Percentiles rank a stretch among this genome's conserved stretches.
These are phyloP conservation scores for Colletotrichum simmondsii DNA, from an alignment of 2,329 filamentous ascomycete genomes.

Conservation along the genomic window DNA sequence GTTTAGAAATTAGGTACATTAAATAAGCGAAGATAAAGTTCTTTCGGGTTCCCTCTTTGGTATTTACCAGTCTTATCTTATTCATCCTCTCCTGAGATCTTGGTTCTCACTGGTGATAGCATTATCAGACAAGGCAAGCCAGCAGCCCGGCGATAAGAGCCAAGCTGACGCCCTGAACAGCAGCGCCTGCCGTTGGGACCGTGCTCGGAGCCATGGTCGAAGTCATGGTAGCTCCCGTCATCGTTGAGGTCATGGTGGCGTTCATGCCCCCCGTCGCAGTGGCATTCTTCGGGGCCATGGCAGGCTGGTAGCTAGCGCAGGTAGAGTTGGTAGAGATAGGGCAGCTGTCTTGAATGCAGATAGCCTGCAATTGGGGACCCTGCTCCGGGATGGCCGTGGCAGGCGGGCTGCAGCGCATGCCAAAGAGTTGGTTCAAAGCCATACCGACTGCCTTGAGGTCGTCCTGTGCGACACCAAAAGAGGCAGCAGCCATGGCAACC, in stretches of 20 bases:
- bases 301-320: constrained; percentile 56
- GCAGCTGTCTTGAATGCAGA: constrained; percentile 65
- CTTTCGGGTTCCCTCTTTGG: neutral
- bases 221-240: neutral
- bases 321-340: constrained; percentile 55
- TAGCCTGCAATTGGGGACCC: constrained; percentile 61
- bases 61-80: neutral
- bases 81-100: neutral
- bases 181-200: constrained; percentile 15
- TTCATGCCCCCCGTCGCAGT: constrained; percentile 25
- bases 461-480: constrained; percentile 66
- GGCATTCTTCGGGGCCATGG: constrained; percentile 33
- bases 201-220: constrained; percentile 1
- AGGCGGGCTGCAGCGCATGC: constrained; percentile 59
- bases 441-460: constrained; percentile 62
- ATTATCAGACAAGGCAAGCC: neutral
- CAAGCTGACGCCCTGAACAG: neutral
- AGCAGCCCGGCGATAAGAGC: neutral
- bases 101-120: too few species aligned
- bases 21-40: neutral
- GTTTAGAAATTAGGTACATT: neutral
- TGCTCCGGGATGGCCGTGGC: constrained; percentile 56
- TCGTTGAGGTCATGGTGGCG: constrained; percentile 10
- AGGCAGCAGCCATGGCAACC: constrained; percentile 65
- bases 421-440: constrained; percentile 62